Percentiles rank a stretch among this genome's conserved stretches.
These are phyloP conservation scores for Intubia oerlemansii DNA, from an alignment of 2,329 filamentous ascomycete genomes.

Conservation along the genomic window DNA sequence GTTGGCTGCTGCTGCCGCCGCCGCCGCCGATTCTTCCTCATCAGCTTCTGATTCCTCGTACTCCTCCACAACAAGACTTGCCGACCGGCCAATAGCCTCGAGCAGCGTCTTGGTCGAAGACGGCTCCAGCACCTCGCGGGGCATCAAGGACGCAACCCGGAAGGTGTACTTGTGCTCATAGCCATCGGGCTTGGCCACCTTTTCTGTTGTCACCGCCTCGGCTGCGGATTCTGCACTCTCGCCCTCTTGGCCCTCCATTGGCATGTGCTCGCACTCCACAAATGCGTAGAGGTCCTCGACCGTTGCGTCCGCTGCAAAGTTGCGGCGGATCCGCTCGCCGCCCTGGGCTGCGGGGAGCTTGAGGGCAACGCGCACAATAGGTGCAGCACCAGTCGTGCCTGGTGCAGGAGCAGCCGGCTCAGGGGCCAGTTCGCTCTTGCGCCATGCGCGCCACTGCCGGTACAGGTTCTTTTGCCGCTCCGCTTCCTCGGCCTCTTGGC, in stretches of 20 bases:
- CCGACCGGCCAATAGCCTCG: slow-evolving; percentile 58
- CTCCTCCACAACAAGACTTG: slow-evolving; percentile 75
- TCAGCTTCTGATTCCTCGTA: too few relatives aligned
- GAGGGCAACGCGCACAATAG: slow-evolving; percentile 49
- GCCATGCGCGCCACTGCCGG: slow-evolving; percentile 56
- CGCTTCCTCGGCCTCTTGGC: slow-evolving; percentile 42
- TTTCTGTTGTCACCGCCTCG: too few relatives aligned
- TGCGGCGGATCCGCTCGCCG: slow-evolving; percentile 51
- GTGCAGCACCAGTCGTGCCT: slow-evolving; percentile 34
- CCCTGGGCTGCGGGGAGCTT: slow-evolving; percentile 38
- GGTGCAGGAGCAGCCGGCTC: slow-evolving; percentile 43
- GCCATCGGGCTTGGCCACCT: slow-evolving; percentile 37
- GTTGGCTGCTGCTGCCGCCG: too few relatives aligned
- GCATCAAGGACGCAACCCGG: slow-evolving; percentile 66
- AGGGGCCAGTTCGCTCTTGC: slow-evolving; percentile 28
- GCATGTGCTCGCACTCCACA: slow-evolving; percentile 77
- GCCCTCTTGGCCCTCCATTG: slow-evolving; percentile 13
- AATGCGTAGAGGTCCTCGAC: slow-evolving; percentile 90
- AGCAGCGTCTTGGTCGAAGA: slow-evolving; percentile 43
- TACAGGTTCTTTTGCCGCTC: slow-evolving; percentile 19
- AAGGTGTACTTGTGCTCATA: slow-evolving; percentile 78
- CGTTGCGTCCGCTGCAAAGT: slow-evolving; percentile 43
- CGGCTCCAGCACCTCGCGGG: slow-evolving; percentile 58
- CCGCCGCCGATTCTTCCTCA: too few relatives aligned
- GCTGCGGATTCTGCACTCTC: too few relatives aligned